These are phyloP conservation scores for Amanita brunnescens DNA, from an alignment of 768 basidiomycete genomes.

Conservation along the genomic window DNA sequence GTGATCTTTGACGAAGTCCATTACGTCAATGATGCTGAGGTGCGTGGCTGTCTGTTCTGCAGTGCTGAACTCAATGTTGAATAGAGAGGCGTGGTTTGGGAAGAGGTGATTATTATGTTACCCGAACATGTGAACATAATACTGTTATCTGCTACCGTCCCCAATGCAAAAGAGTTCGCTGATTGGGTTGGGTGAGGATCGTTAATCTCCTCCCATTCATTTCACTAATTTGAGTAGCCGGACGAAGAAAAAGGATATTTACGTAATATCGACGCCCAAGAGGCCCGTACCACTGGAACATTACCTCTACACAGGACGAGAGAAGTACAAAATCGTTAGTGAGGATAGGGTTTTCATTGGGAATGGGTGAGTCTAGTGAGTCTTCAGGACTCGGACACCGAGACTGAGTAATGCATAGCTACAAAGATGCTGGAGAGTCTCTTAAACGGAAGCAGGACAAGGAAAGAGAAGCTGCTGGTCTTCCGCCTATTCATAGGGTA, in stretches of 20 bases:
- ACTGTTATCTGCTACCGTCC: slow-evolving; percentile 92
- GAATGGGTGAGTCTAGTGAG: slow-evolving; percentile 52
- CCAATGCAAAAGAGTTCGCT: slow-evolving; percentile 96
- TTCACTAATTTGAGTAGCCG: slow-evolving; percentile 42
- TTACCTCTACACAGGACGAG: slow-evolving; percentile 90
- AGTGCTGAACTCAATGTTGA: slow-evolving; percentile 6
- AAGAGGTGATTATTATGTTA: slow-evolving; percentile 99
- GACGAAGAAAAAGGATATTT: slow-evolving; percentile 99
- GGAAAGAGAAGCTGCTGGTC: slow-evolving; percentile 90
- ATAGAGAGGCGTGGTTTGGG: slow-evolving; percentile 98
- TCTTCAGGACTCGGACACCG: not conserved
- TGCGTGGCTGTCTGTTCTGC: slow-evolving; percentile 20
- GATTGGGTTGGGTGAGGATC: slow-evolving; percentile 92
- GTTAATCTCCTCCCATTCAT: not conserved
- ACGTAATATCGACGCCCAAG: slow-evolving; percentile 95
- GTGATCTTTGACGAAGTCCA: slow-evolving; percentile 99
- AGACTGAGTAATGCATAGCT: slow-evolving; percentile 35
- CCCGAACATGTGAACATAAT: slow-evolving; percentile 99
- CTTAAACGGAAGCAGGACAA: slow-evolving; percentile 94
- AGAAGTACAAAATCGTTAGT: slow-evolving; percentile 89
- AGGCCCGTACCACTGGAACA: slow-evolving; percentile 96
- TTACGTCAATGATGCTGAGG: slow-evolving; percentile 99
- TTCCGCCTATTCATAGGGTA: slow-evolving; percentile 75
- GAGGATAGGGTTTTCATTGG: slow-evolving; percentile 62
- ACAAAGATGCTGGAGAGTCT: slow-evolving; percentile 85